Conservation (phyloP, 805 yeast genomes). For the Lipomyces japonicus region DNA sequence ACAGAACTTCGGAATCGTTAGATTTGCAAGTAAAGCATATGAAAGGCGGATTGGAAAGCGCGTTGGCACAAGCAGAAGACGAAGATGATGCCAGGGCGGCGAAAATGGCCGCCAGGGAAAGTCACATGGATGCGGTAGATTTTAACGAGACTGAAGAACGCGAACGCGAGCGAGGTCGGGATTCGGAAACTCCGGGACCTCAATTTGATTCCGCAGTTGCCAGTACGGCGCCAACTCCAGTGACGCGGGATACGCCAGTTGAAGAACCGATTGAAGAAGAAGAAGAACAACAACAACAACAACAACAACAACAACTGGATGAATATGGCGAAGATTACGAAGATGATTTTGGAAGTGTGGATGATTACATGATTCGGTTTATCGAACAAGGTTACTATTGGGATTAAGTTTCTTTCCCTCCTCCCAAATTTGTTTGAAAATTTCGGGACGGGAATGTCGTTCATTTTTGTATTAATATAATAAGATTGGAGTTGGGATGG, state of each 20-base stretch:
- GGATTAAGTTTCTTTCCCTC: slow-evolving; percentile 21
- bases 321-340: slow-evolving; percentile 52
- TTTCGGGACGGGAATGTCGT: too few species aligned
- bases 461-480: too few species aligned
- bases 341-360: slow-evolving; percentile 66
- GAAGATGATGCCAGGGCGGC: slow-evolving; percentile 78
- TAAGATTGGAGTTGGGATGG: too few species aligned
- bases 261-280: slow-evolving; percentile 24
- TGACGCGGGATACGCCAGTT: slow-evolving; percentile 3
- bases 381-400: slow-evolving; percentile 49
- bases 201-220: slow-evolving; percentile 10
- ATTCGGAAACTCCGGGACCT: slow-evolving; percentile 4
- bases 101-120: slow-evolving; percentile 79
- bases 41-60: slow-evolving; percentile 45
- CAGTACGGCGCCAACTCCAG: slow-evolving; percentile 26
- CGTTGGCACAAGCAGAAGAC: slow-evolving; percentile 90
- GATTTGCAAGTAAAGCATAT: slow-evolving; percentile 32
- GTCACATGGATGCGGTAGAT: slow-evolving; percentile 78
- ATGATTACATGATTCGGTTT: slow-evolving; percentile 91
- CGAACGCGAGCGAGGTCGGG: too few species aligned
- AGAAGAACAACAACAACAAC: slow-evolving; percentile 5
- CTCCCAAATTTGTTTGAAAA: too few species aligned
- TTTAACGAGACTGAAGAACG: too few species aligned
- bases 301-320: background rate
- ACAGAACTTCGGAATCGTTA: slow-evolving; percentile 25